Conservation (phyloP, 2,329 filamentous ascomycete genomes). For the Aurifilum marmelostoma region DNA sequence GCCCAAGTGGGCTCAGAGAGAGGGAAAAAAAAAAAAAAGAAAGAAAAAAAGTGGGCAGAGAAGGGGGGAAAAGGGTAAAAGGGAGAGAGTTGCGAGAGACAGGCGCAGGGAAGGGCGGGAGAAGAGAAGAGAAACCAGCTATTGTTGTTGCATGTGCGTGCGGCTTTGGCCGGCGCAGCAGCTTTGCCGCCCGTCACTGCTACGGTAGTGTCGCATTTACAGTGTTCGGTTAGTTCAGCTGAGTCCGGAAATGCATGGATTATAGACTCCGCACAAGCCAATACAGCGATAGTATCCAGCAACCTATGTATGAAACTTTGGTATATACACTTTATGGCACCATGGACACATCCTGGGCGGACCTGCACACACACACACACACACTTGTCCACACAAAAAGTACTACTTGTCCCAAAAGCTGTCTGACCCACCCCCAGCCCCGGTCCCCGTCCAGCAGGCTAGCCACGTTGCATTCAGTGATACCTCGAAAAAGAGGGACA, state of each 20-base stretch:
- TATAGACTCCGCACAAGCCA: too few relatives aligned
- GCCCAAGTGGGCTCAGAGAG: neutral
- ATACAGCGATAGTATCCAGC: too few relatives aligned
- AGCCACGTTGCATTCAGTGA: neutral
- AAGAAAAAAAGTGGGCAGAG: neutral
- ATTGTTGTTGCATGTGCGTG: too few relatives aligned
- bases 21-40: neutral
- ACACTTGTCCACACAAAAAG: neutral
- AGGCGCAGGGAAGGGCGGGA: too few relatives aligned
- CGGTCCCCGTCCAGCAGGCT: neutral
- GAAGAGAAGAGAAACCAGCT: neutral
- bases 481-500: neutral
- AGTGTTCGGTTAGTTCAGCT: neutral
- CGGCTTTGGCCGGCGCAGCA: slow-evolving; percentile 23
- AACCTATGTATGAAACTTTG: too few relatives aligned
- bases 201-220: slow-evolving; percentile 1
- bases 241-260: neutral
- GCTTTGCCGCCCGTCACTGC: slow-evolving; percentile 1
- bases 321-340: neutral
- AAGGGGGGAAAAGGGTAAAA: neutral
- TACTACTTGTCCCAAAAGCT: neutral
- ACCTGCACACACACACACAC: neutral
- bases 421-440: neutral
- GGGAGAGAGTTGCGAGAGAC: too few relatives aligned
- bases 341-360: neutral